These are phyloP conservation scores for Pleurotus platypus DNA, from an alignment of 768 basidiomycete genomes.

Conservation along the genomic window DNA sequence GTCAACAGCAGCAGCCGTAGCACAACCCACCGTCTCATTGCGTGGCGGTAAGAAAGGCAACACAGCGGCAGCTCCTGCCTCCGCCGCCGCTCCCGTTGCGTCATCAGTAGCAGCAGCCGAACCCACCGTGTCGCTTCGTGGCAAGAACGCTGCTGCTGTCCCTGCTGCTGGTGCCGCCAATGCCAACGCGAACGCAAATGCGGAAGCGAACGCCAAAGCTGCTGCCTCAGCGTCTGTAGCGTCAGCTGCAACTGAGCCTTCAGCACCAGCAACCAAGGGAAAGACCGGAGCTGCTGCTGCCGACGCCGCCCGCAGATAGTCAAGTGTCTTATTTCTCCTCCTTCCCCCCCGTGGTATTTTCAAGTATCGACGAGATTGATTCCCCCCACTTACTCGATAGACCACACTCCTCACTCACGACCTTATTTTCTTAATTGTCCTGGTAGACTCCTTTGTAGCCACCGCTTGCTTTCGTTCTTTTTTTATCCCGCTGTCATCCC, in stretches of 20 bases:
- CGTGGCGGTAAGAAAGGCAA: too few relatives aligned
- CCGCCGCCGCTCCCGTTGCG: too few relatives aligned
- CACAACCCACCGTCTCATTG: background rate
- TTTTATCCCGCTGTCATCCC: background rate
- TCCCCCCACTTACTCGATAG: background rate
- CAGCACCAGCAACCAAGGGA: background rate
- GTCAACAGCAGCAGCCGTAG: background rate
- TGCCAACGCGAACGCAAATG: background rate
- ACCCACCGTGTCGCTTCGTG: too few relatives aligned
- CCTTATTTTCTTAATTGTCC: background rate
- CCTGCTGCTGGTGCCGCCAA: background rate
- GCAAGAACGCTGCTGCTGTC: background rate
- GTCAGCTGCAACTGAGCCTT: background rate
- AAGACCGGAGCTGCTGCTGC: background rate
- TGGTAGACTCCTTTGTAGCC: conserved; percentile 4
- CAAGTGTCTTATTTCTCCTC: background rate
- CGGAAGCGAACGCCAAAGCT: background rate
- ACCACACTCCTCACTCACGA: background rate
- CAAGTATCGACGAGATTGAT: background rate
- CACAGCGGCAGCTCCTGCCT: too few relatives aligned
- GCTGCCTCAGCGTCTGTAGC: background rate
- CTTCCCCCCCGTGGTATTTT: background rate
- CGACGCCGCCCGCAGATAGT: background rate
- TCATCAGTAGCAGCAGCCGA: too few relatives aligned
- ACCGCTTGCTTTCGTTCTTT: conserved; percentile 6